Evolutionary conservation across 768 basidiomycete species (phyloP), one percentile per base, ranked within the genome.

Genomic region (Amanita jacksonii): DNA sequence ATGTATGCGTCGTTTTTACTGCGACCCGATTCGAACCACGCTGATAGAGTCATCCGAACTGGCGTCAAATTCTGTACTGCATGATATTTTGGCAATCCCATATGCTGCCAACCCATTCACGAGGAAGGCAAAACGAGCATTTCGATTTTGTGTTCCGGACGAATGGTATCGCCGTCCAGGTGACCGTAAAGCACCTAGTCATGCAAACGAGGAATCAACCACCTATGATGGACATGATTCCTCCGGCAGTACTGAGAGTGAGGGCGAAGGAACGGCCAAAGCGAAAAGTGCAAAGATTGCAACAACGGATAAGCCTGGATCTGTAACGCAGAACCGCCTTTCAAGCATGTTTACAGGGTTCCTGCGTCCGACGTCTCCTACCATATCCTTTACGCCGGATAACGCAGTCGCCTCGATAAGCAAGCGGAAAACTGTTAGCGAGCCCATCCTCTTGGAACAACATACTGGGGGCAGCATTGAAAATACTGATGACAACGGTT

Each of bases 111-210:
- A 72, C 50, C 65, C 68, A 1, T 68, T 70, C 50, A 61, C 64
- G n/a, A 52, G 62, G 3, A 51, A 57, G 22, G 70, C 70, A 1
- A 63, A 53, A 15, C 74, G 75, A 7, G 55, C 51, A 6, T 76
- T 83, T 54, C 69, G 72, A 20, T 72, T 88, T 44, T 83, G 79
- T 49, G 76, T 90, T 6, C 83, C 83, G 1, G 83, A 83, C 42
- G 80, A 82, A 54, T 89, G 81, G 87, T 89, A 77, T 59, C 76
- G 78, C 45, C 74, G 83, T 13, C 76, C 78, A 0, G 65, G n/a
- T n/a, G n/a, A n/a, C n/a, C n/a, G n/a, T n/a, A n/a, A 61, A 30
- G 53, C 69, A 2, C 75, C 77, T 10, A 2, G 69, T 78, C 23
- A 61, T 67, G 19, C 76, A 75, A 0, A 62, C 77, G 35, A 64